Percentiles rank a stretch among this genome's conserved stretches.
phyloP scores from a whole-genome alignment of 2,329 filamentous ascomycete species.

The Talaromyces sp. region DNA sequence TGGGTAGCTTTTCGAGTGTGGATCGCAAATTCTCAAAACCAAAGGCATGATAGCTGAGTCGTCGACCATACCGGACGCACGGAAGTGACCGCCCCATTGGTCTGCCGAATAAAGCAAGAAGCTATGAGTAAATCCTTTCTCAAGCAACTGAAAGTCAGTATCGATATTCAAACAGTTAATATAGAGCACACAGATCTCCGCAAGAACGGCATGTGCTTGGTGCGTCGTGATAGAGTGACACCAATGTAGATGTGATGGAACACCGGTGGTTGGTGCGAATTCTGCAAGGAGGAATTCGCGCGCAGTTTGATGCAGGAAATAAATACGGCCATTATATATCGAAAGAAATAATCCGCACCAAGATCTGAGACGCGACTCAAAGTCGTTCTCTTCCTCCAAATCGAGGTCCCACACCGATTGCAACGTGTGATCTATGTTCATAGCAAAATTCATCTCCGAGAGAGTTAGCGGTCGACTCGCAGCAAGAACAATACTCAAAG shows the following conservation, averaged over 20 bases:
- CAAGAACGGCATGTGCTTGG: background rate
- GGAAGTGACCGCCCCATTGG: background rate
- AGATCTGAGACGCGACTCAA: conserved; percentile 6
- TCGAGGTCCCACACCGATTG: conserved; percentile 1
- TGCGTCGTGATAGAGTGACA: background rate
- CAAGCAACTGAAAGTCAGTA: background rate
- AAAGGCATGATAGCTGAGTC: background rate
- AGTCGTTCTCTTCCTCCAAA: background rate
- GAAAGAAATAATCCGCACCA: conserved; percentile 16
- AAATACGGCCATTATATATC: conserved; percentile 13
- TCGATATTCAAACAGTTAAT: background rate
- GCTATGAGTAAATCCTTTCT: background rate
- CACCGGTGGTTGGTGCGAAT: background rate
- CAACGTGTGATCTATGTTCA: conserved; percentile 7
- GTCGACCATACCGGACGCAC: background rate
- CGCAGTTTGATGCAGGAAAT: conserved; percentile 20
- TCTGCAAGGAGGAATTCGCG: conserved; percentile 15
- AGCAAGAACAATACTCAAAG: conserved; percentile 15
- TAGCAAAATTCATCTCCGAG: conserved; percentile 12
- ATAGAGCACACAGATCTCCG: background rate
- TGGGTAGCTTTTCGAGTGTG: background rate
- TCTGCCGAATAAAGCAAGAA: background rate
- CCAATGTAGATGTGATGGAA: background rate
- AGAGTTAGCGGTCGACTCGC: conserved; percentile 6
- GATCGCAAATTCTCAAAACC: background rate